Conservation (phyloP, 768 basidiomycete species). For the Leucosporidium scottii region DNA sequence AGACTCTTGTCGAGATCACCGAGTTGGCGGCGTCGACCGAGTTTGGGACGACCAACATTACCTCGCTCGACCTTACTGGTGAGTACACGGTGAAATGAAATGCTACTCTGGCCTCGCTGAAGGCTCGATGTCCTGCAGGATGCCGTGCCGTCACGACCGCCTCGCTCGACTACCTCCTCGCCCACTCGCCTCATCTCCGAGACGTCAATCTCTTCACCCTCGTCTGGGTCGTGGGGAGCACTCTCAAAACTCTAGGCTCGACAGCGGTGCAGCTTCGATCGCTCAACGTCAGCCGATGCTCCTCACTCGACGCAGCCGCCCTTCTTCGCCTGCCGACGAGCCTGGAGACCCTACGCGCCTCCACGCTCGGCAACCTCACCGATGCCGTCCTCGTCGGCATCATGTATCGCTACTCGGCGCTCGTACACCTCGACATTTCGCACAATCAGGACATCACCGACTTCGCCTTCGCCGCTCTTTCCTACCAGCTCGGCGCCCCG, state of each 20-base stretch:
- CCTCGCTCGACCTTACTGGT: constrained; percentile 12
- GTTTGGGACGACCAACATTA: not conserved
- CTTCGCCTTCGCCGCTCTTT: constrained; percentile 43
- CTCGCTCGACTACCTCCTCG: constrained; percentile 62
- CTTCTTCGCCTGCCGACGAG: not conserved
- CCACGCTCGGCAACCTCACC: not conserved
- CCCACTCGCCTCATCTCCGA: constrained; percentile 40
- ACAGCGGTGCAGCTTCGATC: not conserved
- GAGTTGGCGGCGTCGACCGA: too few species aligned
- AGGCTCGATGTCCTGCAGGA: constrained; percentile 43
- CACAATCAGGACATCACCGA: constrained; percentile 58
- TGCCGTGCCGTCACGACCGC: constrained; percentile 60
- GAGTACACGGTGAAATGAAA: constrained; percentile 1
- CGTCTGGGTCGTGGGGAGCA: constrained; percentile 49
- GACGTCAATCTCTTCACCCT: constrained; percentile 67
- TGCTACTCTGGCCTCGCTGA: too few species aligned
- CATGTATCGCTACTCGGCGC: constrained; percentile 52
- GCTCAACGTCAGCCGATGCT: not conserved
- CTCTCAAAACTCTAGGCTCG: not conserved
- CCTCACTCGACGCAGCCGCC: not conserved
- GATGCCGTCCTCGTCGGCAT: constrained; percentile 68
- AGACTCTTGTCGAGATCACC: constrained; percentile 7
- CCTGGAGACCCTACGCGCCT: not conserved
- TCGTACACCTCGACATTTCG: constrained; percentile 61
- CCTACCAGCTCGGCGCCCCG: constrained; percentile 45